A percentile compares a stretch with the other conserved stretches of the same genome.
These are phyloP conservation scores for Ophidiomyces ophidiicola DNA, from an alignment of 2,329 filamentous ascomycete species.

Conservation along the genomic window DNA sequence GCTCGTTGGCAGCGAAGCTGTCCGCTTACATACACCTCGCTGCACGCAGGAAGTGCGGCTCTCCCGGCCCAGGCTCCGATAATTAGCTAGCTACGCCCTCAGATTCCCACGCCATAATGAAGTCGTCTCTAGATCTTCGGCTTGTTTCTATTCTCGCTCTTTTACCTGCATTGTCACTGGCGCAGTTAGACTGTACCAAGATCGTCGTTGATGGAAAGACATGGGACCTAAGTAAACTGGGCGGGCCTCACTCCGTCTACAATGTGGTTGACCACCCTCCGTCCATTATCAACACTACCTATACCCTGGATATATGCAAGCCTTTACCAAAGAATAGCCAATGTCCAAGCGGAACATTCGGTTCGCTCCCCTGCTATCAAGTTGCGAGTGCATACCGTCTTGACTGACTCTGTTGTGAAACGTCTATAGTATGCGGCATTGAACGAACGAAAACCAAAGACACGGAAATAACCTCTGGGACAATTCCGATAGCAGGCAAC, in stretches of 20 bases:
- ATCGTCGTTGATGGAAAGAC: slow-evolving; percentile 21
- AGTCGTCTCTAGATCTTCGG: slow-evolving; percentile 9
- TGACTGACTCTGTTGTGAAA: neutral
- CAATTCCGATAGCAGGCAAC: slow-evolving; percentile 24
- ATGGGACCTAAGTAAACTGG: slow-evolving; percentile 22
- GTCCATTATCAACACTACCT: slow-evolving; percentile 57
- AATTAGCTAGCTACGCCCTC: too few relatives aligned
- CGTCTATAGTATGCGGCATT: slow-evolving; percentile 16
- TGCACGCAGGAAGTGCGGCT: too few relatives aligned
- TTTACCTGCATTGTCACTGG: slow-evolving; percentile 13
- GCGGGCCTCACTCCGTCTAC: slow-evolving; percentile 19
- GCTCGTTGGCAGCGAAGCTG: too few relatives aligned
- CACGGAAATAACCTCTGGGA: slow-evolving; percentile 19
- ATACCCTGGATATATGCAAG: slow-evolving; percentile 66
- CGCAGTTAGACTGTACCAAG: slow-evolving; percentile 20
- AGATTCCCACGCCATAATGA: slow-evolving; percentile 12
- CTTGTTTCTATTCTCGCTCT: slow-evolving; percentile 16
- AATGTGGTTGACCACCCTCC: slow-evolving; percentile 17
- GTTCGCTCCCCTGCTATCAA: slow-evolving; percentile 4
- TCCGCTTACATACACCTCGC: too few relatives aligned
- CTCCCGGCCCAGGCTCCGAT: too few relatives aligned
- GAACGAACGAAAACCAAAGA: slow-evolving; percentile 16
- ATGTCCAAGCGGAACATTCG: slow-evolving; percentile 14
- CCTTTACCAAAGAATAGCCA: slow-evolving; percentile 43
- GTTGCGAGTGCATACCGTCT: neutral